Percentiles rank a stretch among this genome's conserved stretches.
Evolutionary conservation across 352 stramenopile species (phyloP).

Genomic region (Globisporangium irregulare): DNA sequence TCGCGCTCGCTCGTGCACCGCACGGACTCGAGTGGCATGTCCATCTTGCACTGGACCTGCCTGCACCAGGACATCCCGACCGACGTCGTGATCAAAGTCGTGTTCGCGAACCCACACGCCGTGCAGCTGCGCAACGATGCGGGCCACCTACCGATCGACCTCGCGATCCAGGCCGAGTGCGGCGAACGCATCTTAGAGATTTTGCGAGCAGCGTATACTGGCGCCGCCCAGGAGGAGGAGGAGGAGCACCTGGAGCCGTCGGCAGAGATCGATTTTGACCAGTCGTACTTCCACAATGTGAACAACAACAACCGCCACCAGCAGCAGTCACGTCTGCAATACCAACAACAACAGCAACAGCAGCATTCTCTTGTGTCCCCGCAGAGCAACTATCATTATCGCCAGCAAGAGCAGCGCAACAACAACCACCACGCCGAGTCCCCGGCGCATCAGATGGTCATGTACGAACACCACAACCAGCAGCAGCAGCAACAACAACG

Average conservation of each 20-base stretch:
- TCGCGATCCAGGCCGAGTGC: constrained; percentile 72
- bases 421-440: constrained; percentile 20
- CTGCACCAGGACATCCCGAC: constrained; percentile 71
- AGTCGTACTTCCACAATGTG: constrained; percentile 36
- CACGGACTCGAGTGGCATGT: constrained; percentile 73
- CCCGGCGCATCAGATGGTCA: constrained; percentile 8
- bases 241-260: constrained; percentile 16
- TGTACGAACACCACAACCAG: constrained; percentile 1
- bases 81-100: constrained; percentile 76
- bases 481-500: constrained; percentile 6
- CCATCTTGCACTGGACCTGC: constrained; percentile 76
- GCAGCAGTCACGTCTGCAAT: constrained; percentile 22
- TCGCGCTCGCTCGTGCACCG: constrained; percentile 54
- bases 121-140: constrained; percentile 71
- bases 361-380: constrained; percentile 20
- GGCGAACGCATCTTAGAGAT: constrained; percentile 72
- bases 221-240: constrained; percentile 25
- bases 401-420: constrained; percentile 16
- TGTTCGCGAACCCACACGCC: constrained; percentile 74
- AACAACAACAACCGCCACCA: constrained; percentile 29
- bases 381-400: constrained; percentile 19
- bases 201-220: constrained; percentile 47
- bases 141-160: constrained; percentile 70
- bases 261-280: constrained; percentile 37
- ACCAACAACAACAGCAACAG: constrained; percentile 28